Percentiles rank a stretch among this genome's conserved stretches.
Evolutionary conservation across 495 filamentous ascomycete genomes (phyloP).

Genomic region (Hyaloscypha finlandica): DNA sequence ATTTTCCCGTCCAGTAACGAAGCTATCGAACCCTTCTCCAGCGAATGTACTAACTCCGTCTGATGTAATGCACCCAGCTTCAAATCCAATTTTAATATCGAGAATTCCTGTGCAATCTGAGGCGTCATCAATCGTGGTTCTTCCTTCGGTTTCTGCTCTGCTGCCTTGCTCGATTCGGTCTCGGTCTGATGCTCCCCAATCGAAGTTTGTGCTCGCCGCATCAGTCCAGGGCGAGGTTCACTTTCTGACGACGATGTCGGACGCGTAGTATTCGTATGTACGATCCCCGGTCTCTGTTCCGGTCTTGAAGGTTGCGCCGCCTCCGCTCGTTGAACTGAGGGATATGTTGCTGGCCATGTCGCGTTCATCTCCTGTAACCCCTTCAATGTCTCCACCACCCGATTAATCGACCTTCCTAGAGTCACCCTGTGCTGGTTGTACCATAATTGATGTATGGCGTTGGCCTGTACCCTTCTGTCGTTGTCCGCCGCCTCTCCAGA

Average conservation of each 20-base stretch:
- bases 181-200: constrained; percentile 54
- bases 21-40: constrained; percentile 89
- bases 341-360: constrained; percentile 93
- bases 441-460: constrained; percentile 53
- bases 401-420: constrained; percentile 80
- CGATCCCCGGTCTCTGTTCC: constrained; percentile 48
- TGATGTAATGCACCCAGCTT: constrained; percentile 86
- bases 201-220: constrained; percentile 73
- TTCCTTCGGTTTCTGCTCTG: constrained; percentile 53
- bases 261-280: constrained; percentile 52
- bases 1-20: constrained; percentile 92
- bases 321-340: constrained; percentile 71
- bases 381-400: constrained; percentile 75
- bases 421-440: constrained; percentile 89
- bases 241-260: constrained; percentile 36
- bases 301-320: constrained; percentile 42
- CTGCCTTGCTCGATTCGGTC: constrained; percentile 72
- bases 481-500: constrained; percentile 46
- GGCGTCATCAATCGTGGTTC: constrained; percentile 82
- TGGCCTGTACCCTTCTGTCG: constrained; percentile 45
- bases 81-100: constrained; percentile 89
- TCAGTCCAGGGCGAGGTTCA: constrained; percentile 49
- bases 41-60: constrained; percentile 90
- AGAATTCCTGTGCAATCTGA: constrained; percentile 94
- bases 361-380: constrained; percentile 85